A percentile compares a stretch with the other conserved stretches of the same genome.
These are phyloP conservation scores for Schwanniomyces pseudopolymorphus DNA, from an alignment of 805 yeast genomes.

Conservation along the genomic window DNA sequence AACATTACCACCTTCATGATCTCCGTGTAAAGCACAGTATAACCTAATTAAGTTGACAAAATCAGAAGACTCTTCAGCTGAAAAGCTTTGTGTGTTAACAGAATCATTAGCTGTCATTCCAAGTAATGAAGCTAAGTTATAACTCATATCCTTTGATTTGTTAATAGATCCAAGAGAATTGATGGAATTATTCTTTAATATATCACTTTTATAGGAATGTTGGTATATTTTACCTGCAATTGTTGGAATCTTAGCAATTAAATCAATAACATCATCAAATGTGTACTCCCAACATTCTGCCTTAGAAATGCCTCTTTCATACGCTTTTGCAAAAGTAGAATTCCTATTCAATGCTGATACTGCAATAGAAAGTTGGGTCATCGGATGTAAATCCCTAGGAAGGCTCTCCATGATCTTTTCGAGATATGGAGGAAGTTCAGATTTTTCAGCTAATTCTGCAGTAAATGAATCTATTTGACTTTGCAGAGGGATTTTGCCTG, in stretches of 20 bases:
- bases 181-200: slow-evolving; percentile 52
- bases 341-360: slow-evolving; percentile 71
- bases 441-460: slow-evolving; percentile 62
- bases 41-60: slow-evolving; percentile 71
- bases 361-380: slow-evolving; percentile 80
- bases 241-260: slow-evolving; percentile 72
- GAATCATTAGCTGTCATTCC: slow-evolving; percentile 53
- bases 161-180: slow-evolving; percentile 48
- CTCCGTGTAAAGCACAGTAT: slow-evolving; percentile 73
- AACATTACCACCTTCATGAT: slow-evolving; percentile 84
- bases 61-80: slow-evolving; percentile 54
- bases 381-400: slow-evolving; percentile 73
- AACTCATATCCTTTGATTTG: slow-evolving; percentile 63
- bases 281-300: slow-evolving; percentile 73
- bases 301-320: slow-evolving; percentile 68
- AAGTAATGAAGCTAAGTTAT: slow-evolving; percentile 63
- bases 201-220: slow-evolving; percentile 57
- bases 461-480: slow-evolving; percentile 57
- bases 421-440: slow-evolving; percentile 64
- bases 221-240: slow-evolving; percentile 75
- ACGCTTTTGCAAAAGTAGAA: slow-evolving; percentile 69
- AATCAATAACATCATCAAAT: slow-evolving; percentile 66
- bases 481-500: slow-evolving; percentile 68
- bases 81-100: not conserved
- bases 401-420: slow-evolving; percentile 58